A percentile compares a stretch with the other conserved stretches of the same genome.
phyloP scores from a whole-genome alignment of 2,329 filamentous ascomycete species.

The Leptographium radiaticola region DNA sequence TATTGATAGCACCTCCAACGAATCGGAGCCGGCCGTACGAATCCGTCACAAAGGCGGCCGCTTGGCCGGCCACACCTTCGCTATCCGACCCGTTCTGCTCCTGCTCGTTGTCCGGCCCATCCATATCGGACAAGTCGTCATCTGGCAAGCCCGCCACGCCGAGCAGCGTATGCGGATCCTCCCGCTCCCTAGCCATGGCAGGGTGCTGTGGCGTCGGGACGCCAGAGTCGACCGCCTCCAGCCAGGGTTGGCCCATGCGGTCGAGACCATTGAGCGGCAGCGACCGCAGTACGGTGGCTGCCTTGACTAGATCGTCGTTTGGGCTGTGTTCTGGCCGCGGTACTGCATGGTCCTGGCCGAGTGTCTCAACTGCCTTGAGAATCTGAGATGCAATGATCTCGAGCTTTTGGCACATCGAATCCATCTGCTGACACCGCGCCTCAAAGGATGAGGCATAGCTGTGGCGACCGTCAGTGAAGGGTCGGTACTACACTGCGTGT shows the following conservation, averaged over 20 bases:
- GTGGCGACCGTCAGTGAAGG: background rate
- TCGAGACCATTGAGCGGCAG: background rate
- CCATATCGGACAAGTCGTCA: background rate
- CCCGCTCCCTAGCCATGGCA: background rate
- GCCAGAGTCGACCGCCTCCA: background rate
- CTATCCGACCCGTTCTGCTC: background rate
- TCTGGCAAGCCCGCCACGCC: background rate
- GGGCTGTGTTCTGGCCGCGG: background rate
- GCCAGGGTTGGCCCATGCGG: background rate
- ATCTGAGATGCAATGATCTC: conserved; percentile 9
- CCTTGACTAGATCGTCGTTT: background rate
- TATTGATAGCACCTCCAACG: conserved; percentile 15
- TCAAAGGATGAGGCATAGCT: conserved; percentile 14
- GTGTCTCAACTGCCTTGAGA: background rate
- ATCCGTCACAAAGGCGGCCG: conserved; percentile 15
- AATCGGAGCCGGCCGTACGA: conserved; percentile 17
- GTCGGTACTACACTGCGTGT: background rate
- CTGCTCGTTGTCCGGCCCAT: background rate
- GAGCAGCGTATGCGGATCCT: background rate
- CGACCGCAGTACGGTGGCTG: background rate
- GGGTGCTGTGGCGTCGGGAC: background rate
- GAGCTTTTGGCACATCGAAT: conserved; percentile 13
- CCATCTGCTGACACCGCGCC: conserved; percentile 14
- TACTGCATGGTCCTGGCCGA: background rate
- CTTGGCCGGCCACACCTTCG: conserved; percentile 3